phyloP scores from a whole-genome alignment of 2,329 filamentous ascomycete species.

The Alternaria arbusti region DNA sequence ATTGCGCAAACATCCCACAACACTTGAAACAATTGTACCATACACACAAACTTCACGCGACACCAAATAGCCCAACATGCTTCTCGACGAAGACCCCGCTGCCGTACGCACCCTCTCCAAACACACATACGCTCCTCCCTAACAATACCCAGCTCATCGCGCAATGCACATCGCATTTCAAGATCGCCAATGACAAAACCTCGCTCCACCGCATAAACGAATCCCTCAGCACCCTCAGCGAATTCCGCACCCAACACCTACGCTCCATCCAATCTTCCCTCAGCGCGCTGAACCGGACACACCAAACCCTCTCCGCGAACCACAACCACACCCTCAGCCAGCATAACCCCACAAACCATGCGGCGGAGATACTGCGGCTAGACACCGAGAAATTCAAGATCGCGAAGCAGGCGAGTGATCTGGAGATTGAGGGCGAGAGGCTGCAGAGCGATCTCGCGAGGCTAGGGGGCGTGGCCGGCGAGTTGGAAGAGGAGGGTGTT shows the following conservation, averaged over 20 bases:
- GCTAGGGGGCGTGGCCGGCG: conserved; percentile 75
- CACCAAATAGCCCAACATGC: conserved; percentile 65
- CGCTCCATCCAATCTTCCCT: conserved; percentile 44
- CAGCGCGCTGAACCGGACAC: conserved; percentile 72
- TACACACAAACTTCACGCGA: conserved; percentile 4
- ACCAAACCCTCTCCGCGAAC: conserved; percentile 76
- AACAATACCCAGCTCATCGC: conserved; percentile 73
- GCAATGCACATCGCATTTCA: conserved; percentile 93
- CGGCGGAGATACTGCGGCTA: conserved; percentile 80
- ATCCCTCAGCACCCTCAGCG: conserved; percentile 80
- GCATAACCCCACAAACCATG: conserved; percentile 81
- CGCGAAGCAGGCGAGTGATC: conserved; percentile 87
- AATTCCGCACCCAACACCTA: conserved; percentile 80
- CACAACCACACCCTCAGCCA: conserved; percentile 76
- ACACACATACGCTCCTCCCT: conserved; percentile 9
- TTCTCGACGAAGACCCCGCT: conserved; percentile 92
- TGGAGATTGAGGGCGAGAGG: conserved; percentile 95
- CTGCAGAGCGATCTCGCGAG: conserved; percentile 78
- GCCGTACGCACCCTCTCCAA: conserved; percentile 63
- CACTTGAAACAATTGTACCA: not conserved
- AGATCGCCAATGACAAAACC: conserved; percentile 85
- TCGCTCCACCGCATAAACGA: conserved; percentile 84
- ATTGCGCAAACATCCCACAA: not conserved
- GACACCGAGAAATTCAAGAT: conserved; percentile 94
- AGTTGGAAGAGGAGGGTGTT: conserved; percentile 84